Conservation (phyloP, 1,284 basidiomycete species). For the Ustilago shanxiensis region DNA sequence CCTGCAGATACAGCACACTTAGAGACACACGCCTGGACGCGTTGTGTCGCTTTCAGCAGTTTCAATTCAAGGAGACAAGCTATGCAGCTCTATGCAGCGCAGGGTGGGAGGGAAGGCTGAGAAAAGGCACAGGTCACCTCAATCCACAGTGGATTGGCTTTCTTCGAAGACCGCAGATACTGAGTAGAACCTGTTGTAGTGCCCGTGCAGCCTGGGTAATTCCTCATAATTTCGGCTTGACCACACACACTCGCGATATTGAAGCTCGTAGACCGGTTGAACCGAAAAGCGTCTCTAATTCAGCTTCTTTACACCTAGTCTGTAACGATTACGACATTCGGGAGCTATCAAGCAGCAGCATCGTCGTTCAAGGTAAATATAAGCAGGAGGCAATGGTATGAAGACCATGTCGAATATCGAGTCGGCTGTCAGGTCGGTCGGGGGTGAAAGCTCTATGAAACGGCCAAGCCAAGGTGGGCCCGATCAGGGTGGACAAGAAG, state of each 20-base stretch:
- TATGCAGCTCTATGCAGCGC: too few species aligned
- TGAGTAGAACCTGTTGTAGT: slow-evolving; percentile 8
- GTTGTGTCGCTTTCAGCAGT: slow-evolving; percentile 3
- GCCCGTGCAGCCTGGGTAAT: slow-evolving; percentile 18
- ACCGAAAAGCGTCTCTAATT: slow-evolving; percentile 13
- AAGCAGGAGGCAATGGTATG: not conserved
- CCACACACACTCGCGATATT: not conserved
- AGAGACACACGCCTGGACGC: not conserved
- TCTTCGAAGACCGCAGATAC: slow-evolving; percentile 28
- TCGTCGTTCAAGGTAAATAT: not conserved
- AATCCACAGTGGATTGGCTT: not conserved
- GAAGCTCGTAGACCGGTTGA: slow-evolving; percentile 17
- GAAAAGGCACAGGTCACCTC: not conserved
- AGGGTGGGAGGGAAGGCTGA: too few species aligned
- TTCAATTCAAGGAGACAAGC: not conserved
- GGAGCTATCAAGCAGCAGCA: too few species aligned
- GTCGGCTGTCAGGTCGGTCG: not conserved
- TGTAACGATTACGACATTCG: too few species aligned
- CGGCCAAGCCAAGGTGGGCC: not conserved
- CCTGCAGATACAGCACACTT: not conserved
- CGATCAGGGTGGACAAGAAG: slow-evolving; percentile 1
- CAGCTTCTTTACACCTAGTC: too few species aligned
- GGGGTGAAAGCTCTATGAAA: slow-evolving; percentile 11
- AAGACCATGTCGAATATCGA: not conserved
- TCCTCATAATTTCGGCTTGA: slow-evolving; percentile 38